Percentiles rank a stretch among this genome's conserved stretches.
These are phyloP conservation scores for Gracilaria gracilis DNA, from an alignment of 23 red algal species.

Conservation along the genomic window DNA sequence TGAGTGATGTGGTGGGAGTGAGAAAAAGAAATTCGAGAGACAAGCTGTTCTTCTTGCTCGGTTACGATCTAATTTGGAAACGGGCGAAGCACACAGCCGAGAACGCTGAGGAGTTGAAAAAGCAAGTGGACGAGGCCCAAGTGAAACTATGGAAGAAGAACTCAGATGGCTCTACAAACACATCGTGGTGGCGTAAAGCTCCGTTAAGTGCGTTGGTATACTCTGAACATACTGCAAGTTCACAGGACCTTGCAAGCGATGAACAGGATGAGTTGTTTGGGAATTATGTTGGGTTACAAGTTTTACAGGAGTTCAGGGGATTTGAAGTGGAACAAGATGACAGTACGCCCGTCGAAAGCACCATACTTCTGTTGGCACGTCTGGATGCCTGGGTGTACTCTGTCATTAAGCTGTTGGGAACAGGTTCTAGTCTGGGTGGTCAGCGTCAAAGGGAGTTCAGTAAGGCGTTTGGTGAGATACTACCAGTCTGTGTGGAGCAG, in stretches of 20 bases:
- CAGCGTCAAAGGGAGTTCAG: conserved; percentile 1
- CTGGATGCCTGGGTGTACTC: background rate
- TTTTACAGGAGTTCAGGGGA: background rate
- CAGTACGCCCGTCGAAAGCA: background rate
- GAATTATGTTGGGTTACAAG: background rate
- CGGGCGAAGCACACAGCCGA: background rate
- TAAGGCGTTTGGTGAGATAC: background rate
- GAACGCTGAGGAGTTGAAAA: conserved; percentile 4
- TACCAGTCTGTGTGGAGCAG: background rate
- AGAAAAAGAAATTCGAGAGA: conserved; percentile 5
- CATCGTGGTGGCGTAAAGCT: background rate
- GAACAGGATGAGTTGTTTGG: background rate
- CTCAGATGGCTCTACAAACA: background rate
- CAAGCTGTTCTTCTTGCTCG: conserved; percentile 3
- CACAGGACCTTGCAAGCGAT: background rate
- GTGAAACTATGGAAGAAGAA: background rate
- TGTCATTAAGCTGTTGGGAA: conserved; percentile 2
- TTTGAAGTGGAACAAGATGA: background rate
- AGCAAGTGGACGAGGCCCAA: conserved; percentile 18
- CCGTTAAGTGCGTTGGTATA: background rate
- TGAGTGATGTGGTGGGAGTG: conserved; percentile 30
- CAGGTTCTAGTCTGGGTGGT: background rate
- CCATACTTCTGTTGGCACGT: background rate
- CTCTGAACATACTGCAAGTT: conserved; percentile 5
- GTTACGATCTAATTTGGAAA: conserved; percentile 18